Evolutionary conservation across 2,329 filamentous ascomycete species (phyloP).

Genomic region (Penicillium aurantiogriseum): DNA sequence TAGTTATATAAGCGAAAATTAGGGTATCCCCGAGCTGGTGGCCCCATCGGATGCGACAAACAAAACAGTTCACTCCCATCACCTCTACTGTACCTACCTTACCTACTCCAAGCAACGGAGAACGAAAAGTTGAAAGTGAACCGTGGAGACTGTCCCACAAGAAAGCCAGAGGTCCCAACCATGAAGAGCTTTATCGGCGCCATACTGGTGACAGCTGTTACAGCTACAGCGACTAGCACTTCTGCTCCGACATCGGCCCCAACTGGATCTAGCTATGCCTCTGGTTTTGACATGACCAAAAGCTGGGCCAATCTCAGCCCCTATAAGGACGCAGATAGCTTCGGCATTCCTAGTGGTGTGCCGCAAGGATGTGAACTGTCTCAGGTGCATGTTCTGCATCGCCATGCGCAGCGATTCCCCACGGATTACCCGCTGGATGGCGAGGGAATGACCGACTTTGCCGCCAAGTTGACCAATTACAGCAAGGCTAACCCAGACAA

Average conservation of each 20-base stretch:
- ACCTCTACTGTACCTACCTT: not conserved
- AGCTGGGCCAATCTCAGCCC: slow-evolving; percentile 35
- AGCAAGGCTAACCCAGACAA: slow-evolving; percentile 36
- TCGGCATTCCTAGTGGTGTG: slow-evolving; percentile 42
- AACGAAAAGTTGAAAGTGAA: not conserved
- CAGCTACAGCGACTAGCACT: slow-evolving; percentile 8
- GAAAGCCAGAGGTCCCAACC: not conserved
- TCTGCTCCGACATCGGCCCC: slow-evolving; percentile 16
- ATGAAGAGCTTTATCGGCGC: slow-evolving; percentile 15
- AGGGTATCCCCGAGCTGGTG: too few relatives aligned
- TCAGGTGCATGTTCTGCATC: slow-evolving; percentile 54
- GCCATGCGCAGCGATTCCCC: slow-evolving; percentile 56
- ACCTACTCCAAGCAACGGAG: not conserved
- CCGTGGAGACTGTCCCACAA: not conserved
- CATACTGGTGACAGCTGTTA: not conserved
- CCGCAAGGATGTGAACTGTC: slow-evolving; percentile 57
- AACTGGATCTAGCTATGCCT: slow-evolving; percentile 26
- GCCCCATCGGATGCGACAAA: too few relatives aligned
- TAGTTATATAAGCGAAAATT: too few relatives aligned
- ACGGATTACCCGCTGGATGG: slow-evolving; percentile 50
- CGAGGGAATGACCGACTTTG: slow-evolving; percentile 50
- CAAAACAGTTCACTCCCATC: not conserved
- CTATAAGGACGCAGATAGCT: slow-evolving; percentile 28
- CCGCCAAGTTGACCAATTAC: slow-evolving; percentile 50
- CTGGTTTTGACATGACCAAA: slow-evolving; percentile 33